Conservation (phyloP, 2,329 filamentous ascomycete species). For the Colletotrichum australisinense region DNA sequence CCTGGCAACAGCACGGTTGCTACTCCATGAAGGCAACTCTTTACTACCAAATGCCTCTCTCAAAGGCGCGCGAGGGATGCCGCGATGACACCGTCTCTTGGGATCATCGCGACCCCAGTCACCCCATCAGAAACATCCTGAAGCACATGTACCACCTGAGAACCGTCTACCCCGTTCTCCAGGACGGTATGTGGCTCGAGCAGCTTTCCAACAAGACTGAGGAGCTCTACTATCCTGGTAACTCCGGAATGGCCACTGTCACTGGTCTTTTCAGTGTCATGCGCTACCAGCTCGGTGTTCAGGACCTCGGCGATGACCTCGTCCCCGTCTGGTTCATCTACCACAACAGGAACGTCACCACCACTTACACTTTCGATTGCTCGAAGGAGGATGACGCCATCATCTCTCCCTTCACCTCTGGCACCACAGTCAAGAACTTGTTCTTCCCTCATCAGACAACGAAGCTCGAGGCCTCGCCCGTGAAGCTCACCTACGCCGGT, state of each 20-base stretch:
- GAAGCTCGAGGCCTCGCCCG: constrained; percentile 56
- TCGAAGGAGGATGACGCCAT: constrained; percentile 55
- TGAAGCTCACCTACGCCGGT: constrained; percentile 58
- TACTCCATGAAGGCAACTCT: constrained; percentile 67
- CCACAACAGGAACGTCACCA: constrained; percentile 59
- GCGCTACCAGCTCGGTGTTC: constrained; percentile 55
- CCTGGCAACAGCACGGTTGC: constrained; percentile 75
- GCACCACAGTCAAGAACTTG: constrained; percentile 69
- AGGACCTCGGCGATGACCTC: constrained; percentile 54
- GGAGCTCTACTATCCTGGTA: constrained; percentile 58
- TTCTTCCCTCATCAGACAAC: constrained; percentile 71
- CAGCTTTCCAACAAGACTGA: constrained; percentile 67
- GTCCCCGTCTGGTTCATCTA: constrained; percentile 67
- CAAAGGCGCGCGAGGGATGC: constrained; percentile 65
- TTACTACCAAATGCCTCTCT: constrained; percentile 68
- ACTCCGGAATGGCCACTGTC: constrained; percentile 64
- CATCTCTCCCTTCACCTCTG: constrained; percentile 66
- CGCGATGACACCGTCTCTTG: constrained; percentile 66
- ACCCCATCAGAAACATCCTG: constrained; percentile 69
- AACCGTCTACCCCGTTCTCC: constrained; percentile 66
- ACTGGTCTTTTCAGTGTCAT: constrained; percentile 70
- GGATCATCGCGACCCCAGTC: constrained; percentile 72
- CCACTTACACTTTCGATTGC: constrained; percentile 69
- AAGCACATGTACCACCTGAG: constrained; percentile 72
- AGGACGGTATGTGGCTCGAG: constrained; percentile 67